phyloP scores from a whole-genome alignment of 768 basidiomycete genomes.

The Boletus reticuloceps region DNA sequence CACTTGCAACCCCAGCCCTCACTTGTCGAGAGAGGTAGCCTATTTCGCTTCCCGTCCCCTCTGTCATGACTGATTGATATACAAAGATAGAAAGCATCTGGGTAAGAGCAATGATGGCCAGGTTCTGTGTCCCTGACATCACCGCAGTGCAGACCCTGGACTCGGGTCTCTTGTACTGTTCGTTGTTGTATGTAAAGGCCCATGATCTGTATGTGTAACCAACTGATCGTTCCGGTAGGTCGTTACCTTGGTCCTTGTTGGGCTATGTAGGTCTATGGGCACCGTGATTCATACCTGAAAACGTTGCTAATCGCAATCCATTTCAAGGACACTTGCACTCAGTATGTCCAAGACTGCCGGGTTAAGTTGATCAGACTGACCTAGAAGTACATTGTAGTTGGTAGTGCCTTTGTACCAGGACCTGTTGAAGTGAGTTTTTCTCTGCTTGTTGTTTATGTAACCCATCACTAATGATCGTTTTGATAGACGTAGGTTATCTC shows the following conservation, averaged over 20 bases:
- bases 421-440: background rate
- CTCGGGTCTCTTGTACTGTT: slow-evolving; percentile 5
- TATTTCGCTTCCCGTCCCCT: too few relatives aligned
- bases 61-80: background rate
- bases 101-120: background rate
- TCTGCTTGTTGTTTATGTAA: background rate
- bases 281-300: background rate
- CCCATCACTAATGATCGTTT: background rate
- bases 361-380: background rate
- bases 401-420: slow-evolving; percentile 2
- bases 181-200: background rate
- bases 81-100: slow-evolving; percentile 12
- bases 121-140: background rate
- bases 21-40: slow-evolving; percentile 13
- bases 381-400: background rate
- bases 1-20: slow-evolving; percentile 6
- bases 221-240: background rate
- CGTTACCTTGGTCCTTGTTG: slow-evolving; percentile 10
- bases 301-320: background rate
- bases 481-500: slow-evolving; percentile 7
- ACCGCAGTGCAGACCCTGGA: slow-evolving; percentile 3
- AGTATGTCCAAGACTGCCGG: background rate
- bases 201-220: background rate
- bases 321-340: background rate
- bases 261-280: background rate